These are phyloP conservation scores for Kodamaea arcana DNA, from an alignment of 1,139 yeast species.

Conservation along the genomic window DNA sequence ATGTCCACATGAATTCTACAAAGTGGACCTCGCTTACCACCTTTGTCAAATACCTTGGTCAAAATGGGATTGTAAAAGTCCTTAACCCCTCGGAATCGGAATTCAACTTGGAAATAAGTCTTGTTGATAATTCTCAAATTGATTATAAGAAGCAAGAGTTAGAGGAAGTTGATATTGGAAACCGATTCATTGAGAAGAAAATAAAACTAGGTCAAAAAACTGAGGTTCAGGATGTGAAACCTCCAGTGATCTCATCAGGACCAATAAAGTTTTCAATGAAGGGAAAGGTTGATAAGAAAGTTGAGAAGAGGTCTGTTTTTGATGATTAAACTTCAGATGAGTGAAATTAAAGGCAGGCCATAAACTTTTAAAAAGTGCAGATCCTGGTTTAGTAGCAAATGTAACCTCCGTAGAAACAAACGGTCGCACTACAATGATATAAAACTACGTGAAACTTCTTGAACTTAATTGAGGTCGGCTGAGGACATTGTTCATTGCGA, in stretches of 20 bases:
- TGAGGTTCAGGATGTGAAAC: constrained; percentile 5
- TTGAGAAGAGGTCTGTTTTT: constrained; percentile 8
- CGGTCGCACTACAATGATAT: too few relatives aligned
- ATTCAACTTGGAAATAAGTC: constrained; percentile 32
- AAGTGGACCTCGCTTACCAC: constrained; percentile 68
- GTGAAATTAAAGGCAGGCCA: too few relatives aligned
- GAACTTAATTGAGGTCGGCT: too few relatives aligned
- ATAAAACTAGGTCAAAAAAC: constrained; percentile 39
- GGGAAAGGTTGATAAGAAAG: neutral
- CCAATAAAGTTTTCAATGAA: constrained; percentile 6
- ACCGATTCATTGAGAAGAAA: constrained; percentile 48
- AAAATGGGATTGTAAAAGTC: constrained; percentile 55
- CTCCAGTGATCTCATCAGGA: constrained; percentile 3
- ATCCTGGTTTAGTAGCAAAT: too few relatives aligned
- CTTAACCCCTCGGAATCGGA: constrained; percentile 39
- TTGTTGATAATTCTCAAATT: constrained; percentile 12
- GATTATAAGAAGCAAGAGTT: constrained; percentile 22
- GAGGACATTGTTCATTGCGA: too few relatives aligned
- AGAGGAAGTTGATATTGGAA: constrained; percentile 17
- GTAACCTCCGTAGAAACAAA: too few relatives aligned
- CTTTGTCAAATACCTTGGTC: constrained; percentile 64
- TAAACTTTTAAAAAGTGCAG: too few relatives aligned
- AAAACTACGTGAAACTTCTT: too few relatives aligned
- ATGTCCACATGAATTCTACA: constrained; percentile 89
- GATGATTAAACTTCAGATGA: constrained; percentile 10